Evolutionary conservation across 148 eudicot species (phyloP), one percentile per base, ranked within the genome.

Genomic region (Oxyria digyna): DNA sequence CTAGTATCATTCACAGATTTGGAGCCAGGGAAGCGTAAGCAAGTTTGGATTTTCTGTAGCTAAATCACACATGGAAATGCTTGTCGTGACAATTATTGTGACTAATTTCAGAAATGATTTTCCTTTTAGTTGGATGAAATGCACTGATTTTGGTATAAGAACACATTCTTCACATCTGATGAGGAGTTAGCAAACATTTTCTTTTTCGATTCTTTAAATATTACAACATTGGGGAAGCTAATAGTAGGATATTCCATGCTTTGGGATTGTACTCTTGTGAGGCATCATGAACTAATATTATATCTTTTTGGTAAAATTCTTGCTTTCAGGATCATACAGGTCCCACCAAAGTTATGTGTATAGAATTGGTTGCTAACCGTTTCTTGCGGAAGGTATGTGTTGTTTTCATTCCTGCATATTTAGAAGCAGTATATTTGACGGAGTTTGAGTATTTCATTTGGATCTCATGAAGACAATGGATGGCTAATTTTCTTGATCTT

Each of bases 281-380:
- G 31, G 29, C 31, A 52, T 21, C 29, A 5, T 23, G 32, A 24
- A 46, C 23, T 17, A n/a, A 46, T 4, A 52, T 23, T 52, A 9
- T 24, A 52, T 52, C 49, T 1, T 2, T 24, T 24, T 21, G 5
- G 5, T 23, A 24, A 24, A 24, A 12, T 48, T 68, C 50, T 43
- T 37, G 68, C 21, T 15, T 70, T 67, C 42, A 63, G 42, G 67
- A 31, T 63, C 67, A 83, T 69, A 80, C 71, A 71, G 74, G 74
- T 63, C 67, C 75, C 69, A 72, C 68, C 26, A 83, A 75, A 77
- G 76, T 73, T 63, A 85, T 94, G 98, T 94, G 96, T 73, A 75
- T 94, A 66, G 98, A 94, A 84, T 83, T 94, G 81, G 96, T 94
- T 46, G 98, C 80, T 31, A 88, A 94, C 64, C 96, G 98, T 67